Conservation (phyloP, 2,329 filamentous ascomycete species). For the Colletotrichum scovillei region DNA sequence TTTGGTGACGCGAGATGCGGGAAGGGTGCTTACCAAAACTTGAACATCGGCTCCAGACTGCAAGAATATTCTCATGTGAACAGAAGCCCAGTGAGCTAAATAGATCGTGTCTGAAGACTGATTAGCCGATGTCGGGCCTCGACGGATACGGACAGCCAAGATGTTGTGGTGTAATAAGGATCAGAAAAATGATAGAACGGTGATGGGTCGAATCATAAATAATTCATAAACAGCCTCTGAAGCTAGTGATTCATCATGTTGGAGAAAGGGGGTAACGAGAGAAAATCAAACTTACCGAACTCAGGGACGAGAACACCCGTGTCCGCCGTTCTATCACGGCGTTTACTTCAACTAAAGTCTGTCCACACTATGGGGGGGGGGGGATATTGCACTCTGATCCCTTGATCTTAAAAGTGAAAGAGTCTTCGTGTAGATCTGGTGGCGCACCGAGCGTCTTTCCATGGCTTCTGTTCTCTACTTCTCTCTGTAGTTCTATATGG, state of each 20-base stretch:
- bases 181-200: conserved; percentile 43
- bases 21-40: not conserved
- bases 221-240: conserved; percentile 62
- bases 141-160: not conserved
- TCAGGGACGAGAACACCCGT: too few relatives aligned
- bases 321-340: too few relatives aligned
- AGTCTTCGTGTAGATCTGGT: too few relatives aligned
- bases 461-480: not conserved
- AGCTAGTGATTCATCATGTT: conserved; percentile 51
- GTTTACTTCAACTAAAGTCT: too few relatives aligned
- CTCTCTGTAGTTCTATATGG: too few relatives aligned
- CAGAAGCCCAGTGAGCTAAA: too few relatives aligned
- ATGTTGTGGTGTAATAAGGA: not conserved
- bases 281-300: not conserved
- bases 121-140: not conserved
- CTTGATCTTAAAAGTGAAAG: too few relatives aligned
- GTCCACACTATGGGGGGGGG: too few relatives aligned
- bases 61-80: too few relatives aligned
- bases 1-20: not conserved
- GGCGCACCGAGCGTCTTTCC: too few relatives aligned
- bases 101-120: not conserved
- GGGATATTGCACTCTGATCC: too few relatives aligned
- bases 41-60: too few relatives aligned
- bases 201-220: conserved; percentile 52
- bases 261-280: not conserved